Evolutionary conservation across 768 basidiomycete species (phyloP).

Genomic region (Russula sp.): DNA sequence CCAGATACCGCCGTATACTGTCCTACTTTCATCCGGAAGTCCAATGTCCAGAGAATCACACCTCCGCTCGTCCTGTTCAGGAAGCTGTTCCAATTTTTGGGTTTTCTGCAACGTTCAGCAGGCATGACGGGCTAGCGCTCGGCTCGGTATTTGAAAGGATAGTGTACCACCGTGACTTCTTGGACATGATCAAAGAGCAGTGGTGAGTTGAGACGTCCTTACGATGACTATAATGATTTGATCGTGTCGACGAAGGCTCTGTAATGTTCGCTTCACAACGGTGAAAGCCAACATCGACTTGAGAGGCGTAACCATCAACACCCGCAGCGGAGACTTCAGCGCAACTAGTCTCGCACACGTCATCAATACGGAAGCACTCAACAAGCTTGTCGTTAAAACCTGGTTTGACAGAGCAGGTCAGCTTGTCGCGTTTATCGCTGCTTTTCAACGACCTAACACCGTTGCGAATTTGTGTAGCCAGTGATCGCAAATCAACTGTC

Average conservation of each 20-base stretch:
- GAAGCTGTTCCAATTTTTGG: conserved; percentile 79
- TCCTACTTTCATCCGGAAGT: conserved; percentile 75
- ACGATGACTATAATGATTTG: not conserved
- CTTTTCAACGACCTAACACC: conserved; percentile 15
- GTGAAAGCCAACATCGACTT: conserved; percentile 75
- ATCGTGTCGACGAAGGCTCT: conserved; percentile 54
- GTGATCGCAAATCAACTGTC: conserved; percentile 76
- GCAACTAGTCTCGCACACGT: conserved; percentile 73
- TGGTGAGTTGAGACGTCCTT: conserved; percentile 50
- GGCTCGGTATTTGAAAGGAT: conserved; percentile 87
- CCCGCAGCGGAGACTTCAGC: conserved; percentile 76
- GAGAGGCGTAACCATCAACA: conserved; percentile 60
- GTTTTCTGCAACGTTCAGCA: conserved; percentile 92
- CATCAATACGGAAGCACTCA: conserved; percentile 76
- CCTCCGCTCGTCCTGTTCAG: conserved; percentile 32
- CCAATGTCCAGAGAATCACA: conserved; percentile 48
- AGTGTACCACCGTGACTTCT: conserved; percentile 87
- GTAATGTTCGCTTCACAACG: conserved; percentile 80
- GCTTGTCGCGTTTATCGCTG: not conserved
- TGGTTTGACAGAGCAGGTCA: conserved; percentile 85
- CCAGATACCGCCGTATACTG: conserved; percentile 78
- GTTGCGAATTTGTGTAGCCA: conserved; percentile 35
- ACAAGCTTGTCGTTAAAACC: conserved; percentile 71
- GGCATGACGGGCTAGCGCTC: conserved; percentile 87
- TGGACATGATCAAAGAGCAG: conserved; percentile 89